phyloP scores from a whole-genome alignment of 1,284 basidiomycete genomes.

The Trichosporon inkin region DNA sequence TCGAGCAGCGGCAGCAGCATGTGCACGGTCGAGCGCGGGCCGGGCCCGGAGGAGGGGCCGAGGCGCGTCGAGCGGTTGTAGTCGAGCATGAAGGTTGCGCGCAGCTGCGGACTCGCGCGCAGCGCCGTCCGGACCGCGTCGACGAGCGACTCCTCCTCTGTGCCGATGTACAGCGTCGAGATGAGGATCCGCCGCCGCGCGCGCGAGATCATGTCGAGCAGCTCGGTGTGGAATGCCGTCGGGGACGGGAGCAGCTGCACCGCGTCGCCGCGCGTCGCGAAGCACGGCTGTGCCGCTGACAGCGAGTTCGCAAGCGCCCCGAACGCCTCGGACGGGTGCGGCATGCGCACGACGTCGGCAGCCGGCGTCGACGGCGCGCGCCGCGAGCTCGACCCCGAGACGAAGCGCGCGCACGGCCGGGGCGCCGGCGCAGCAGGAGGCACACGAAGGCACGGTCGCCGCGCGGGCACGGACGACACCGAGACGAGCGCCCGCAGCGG shows the following conservation, averaged over 20 bases:
- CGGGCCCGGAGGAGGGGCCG: conserved; percentile 51
- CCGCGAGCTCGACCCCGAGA: neutral
- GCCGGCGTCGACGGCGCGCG: conserved; percentile 1
- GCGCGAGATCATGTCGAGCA: conserved; percentile 62
- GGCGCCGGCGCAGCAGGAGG: neutral
- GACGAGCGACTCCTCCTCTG: conserved; percentile 66
- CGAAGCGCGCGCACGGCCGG: neutral
- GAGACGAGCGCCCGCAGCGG: neutral
- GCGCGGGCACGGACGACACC: neutral
- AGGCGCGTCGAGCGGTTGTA: conserved; percentile 84
- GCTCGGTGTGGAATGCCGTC: conserved; percentile 48
- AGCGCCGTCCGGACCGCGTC: conserved; percentile 62
- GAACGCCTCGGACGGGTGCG: conserved; percentile 24
- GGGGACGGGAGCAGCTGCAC: conserved; percentile 51
- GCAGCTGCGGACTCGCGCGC: conserved; percentile 59
- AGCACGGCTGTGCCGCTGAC: conserved; percentile 47
- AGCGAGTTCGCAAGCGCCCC: conserved; percentile 29
- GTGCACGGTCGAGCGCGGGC: conserved; percentile 61
- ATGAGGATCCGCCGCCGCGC: conserved; percentile 76
- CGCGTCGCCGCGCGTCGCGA: conserved; percentile 36
- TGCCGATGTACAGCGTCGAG: conserved; percentile 77
- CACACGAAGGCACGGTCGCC: neutral
- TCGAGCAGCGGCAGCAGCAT: conserved; percentile 68
- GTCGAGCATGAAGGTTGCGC: conserved; percentile 75
- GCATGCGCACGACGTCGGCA: neutral